Evolutionary conservation across 2,329 filamentous ascomycete species (phyloP).

Genomic region (Tothia fuscella): DNA sequence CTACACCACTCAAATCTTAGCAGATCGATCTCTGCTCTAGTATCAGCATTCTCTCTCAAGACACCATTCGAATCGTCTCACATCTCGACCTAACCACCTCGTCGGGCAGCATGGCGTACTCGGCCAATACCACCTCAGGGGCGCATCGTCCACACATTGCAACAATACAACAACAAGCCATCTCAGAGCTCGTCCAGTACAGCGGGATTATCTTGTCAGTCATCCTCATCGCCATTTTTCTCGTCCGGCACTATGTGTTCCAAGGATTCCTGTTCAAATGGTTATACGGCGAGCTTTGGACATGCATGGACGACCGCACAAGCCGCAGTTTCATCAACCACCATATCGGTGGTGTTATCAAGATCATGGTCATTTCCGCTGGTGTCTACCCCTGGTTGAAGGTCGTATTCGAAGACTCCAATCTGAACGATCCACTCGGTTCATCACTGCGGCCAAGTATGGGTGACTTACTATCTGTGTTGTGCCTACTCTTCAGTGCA

Average conservation of each 20-base stretch:
- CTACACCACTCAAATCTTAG: too few relatives aligned
- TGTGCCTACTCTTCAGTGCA: constrained; percentile 30
- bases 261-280: constrained; percentile 27
- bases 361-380: constrained; percentile 28
- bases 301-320: constrained; percentile 23
- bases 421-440: constrained; percentile 22
- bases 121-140: too few relatives aligned
- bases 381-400: constrained; percentile 32
- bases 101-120: too few relatives aligned
- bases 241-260: constrained; percentile 24
- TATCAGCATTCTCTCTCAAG: too few relatives aligned
- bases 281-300: constrained; percentile 26
- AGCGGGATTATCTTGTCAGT: constrained; percentile 17
- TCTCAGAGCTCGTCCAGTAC: constrained; percentile 17
- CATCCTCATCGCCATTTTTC: constrained; percentile 13
- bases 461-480: constrained; percentile 30
- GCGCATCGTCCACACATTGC: constrained; percentile 6
- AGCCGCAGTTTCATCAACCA: constrained; percentile 35
- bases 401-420: constrained; percentile 23
- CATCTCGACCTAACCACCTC: too few relatives aligned
- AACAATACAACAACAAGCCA: constrained; percentile 2
- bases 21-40: too few relatives aligned
- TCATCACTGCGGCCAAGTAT: constrained; percentile 22
- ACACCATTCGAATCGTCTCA: too few relatives aligned
- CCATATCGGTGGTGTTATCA: constrained; percentile 32